These are phyloP conservation scores for Teratosphaeria viscida DNA, from an alignment of 2,329 filamentous ascomycete genomes.

Conservation along the genomic window DNA sequence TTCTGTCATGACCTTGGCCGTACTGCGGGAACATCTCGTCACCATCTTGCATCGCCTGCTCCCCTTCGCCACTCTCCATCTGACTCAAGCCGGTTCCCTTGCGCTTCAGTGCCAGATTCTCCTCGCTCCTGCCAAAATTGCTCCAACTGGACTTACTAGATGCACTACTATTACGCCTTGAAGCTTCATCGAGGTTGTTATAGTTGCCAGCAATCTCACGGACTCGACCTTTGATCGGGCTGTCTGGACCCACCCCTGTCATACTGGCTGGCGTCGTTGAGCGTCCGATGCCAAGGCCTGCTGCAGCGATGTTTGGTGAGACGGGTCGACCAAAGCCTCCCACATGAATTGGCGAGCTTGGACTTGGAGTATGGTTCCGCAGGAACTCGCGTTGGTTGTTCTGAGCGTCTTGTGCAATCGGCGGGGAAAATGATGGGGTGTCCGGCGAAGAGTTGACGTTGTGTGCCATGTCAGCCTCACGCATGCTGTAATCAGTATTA, in stretches of 20 bases:
- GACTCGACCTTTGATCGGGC: slow-evolving; percentile 39
- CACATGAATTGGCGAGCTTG: neutral
- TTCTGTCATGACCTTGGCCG: neutral
- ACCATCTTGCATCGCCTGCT: slow-evolving; percentile 1
- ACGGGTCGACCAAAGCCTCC: neutral
- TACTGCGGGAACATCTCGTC: slow-evolving; percentile 2
- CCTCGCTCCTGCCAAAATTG: slow-evolving; percentile 26
- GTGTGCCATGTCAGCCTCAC: slow-evolving; percentile 23
- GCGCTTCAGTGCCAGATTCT: slow-evolving; percentile 21
- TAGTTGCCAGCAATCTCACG: slow-evolving; percentile 42
- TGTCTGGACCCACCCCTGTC: slow-evolving; percentile 12
- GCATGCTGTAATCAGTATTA: slow-evolving; percentile 23
- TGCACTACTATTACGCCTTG: slow-evolving; percentile 35
- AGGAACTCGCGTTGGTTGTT: slow-evolving; percentile 17
- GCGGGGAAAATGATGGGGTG: slow-evolving; percentile 10
- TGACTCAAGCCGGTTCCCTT: slow-evolving; percentile 7
- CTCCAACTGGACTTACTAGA: slow-evolving; percentile 34
- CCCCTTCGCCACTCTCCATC: neutral
- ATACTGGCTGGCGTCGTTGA: slow-evolving; percentile 7
- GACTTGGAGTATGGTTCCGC: slow-evolving; percentile 12
- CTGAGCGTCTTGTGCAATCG: slow-evolving; percentile 14
- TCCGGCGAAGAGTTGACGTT: slow-evolving; percentile 16
- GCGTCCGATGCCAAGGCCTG: slow-evolving; percentile 5
- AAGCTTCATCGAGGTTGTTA: slow-evolving; percentile 32
- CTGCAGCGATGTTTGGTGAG: slow-evolving; percentile 4